Conservation (phyloP, 208 protist species). For the Trypanosoma lewisi region DNA sequence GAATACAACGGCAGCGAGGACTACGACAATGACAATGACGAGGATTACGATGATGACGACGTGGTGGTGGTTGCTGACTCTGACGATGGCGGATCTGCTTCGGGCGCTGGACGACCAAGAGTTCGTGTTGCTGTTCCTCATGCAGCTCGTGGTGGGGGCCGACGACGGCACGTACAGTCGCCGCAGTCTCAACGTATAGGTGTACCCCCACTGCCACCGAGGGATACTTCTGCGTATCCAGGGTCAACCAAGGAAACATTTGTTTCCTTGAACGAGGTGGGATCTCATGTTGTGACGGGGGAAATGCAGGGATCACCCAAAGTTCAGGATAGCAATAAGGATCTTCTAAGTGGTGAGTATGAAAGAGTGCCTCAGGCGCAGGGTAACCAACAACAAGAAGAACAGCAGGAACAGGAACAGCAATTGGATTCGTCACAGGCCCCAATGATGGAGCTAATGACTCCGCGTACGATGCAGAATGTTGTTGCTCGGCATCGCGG, state of each 20-base stretch:
- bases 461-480: neutral
- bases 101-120: neutral
- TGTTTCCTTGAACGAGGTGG: no score
- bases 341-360: no score
- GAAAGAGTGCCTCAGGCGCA: neutral
- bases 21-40: neutral
- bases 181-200: neutral
- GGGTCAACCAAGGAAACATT: no score
- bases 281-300: no score
- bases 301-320: no score
- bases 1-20: neutral
- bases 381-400: neutral
- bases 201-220: no score
- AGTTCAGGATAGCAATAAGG: no score
- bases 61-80: constrained; percentile 24
- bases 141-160: neutral
- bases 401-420: neutral
- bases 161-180: neutral
- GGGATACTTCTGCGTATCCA: no score
- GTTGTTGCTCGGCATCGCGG: constrained; percentile 27
- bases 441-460: neutral
- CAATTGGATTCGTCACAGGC: neutral
- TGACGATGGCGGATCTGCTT: constrained; percentile 8
- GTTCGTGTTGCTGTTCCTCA: neutral
- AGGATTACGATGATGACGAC: constrained; percentile 9